Evolutionary conservation across 2,329 filamentous ascomycete species (phyloP).

Genomic region (Thermoascus crustaceus): DNA sequence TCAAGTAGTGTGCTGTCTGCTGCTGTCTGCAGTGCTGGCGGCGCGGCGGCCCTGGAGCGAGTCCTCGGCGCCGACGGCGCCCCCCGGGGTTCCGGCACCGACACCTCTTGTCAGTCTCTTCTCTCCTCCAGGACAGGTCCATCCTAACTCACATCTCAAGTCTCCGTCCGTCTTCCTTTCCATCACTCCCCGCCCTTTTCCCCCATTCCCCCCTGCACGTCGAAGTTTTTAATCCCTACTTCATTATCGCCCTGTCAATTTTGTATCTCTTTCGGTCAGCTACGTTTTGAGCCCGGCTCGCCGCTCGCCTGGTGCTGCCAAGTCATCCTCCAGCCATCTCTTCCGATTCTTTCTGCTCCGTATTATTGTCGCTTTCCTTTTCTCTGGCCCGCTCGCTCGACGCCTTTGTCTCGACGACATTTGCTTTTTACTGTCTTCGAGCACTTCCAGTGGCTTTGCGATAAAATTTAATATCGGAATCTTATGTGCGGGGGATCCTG

Average conservation of each 20-base stretch:
- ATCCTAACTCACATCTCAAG: background rate
- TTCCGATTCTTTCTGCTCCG: slow-evolving; percentile 27
- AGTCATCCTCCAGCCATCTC: slow-evolving; percentile 26
- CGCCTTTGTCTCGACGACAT: slow-evolving; percentile 13
- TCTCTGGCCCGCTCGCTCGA: slow-evolving; percentile 14
- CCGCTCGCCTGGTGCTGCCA: slow-evolving; percentile 6
- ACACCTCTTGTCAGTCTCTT: slow-evolving; percentile 5
- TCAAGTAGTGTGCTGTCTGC: no score
- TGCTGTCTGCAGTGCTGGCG: no score
- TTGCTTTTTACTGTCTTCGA: slow-evolving; percentile 13
- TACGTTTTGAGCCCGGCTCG: no score
- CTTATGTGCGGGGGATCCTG: slow-evolving; percentile 12
- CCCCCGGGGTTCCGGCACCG: no score
- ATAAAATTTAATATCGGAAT: slow-evolving; percentile 11
- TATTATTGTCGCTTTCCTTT: slow-evolving; percentile 18
- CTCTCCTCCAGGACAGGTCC: slow-evolving; percentile 3
- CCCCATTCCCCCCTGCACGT: no score
- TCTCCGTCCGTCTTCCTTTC: slow-evolving; percentile 3
- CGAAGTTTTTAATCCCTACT: slow-evolving; percentile 2
- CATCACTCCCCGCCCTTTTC: slow-evolving; percentile 6
- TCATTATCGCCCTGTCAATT: slow-evolving; percentile 1
- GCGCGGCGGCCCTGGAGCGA: no score
- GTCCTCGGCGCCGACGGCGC: no score
- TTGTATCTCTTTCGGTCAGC: background rate
- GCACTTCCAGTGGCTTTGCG: slow-evolving; percentile 10